Conservation (phyloP, 257 asterid genomes). For the Striga asiatica region DNA sequence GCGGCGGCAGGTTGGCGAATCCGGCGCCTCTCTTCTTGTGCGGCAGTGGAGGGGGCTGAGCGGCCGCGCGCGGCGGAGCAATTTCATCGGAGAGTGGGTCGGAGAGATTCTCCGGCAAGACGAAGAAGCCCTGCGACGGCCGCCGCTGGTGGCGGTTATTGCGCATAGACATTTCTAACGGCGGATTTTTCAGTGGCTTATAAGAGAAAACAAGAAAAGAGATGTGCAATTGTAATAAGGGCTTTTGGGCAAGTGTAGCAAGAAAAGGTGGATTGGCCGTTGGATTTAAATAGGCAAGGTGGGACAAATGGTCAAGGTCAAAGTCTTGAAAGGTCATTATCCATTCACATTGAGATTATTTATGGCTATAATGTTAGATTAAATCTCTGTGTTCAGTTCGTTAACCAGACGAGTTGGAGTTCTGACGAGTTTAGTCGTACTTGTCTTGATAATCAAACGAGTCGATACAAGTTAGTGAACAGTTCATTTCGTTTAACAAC, state of each 20-base stretch:
- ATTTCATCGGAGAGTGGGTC: slow-evolving; percentile 29
- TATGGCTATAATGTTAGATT: background rate
- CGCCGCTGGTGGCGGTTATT: slow-evolving; percentile 47
- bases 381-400: no score
- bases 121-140: slow-evolving; percentile 47
- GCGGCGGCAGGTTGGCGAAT: slow-evolving; percentile 27
- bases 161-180: slow-evolving; percentile 33
- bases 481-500: no score
- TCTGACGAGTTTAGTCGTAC: no score
- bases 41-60: slow-evolving; percentile 17
- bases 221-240: background rate
- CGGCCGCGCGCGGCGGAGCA: slow-evolving; percentile 15
- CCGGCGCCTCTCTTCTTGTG: slow-evolving; percentile 20
- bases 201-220: background rate
- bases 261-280: slow-evolving; percentile 15
- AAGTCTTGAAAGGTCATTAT: slow-evolving; percentile 22
- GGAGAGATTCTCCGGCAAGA: slow-evolving; percentile 34
- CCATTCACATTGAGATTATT: slow-evolving; percentile 33
- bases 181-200: no score
- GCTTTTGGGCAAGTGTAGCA: background rate
- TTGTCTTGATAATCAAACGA: no score
- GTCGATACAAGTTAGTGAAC: no score
- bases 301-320: slow-evolving; percentile 11
- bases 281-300: background rate
- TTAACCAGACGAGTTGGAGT: no score